Evolutionary conservation across 257 asterid species (phyloP), one percentile per base, ranked within the genome.

Genomic region (Cinchona pubescens): DNA sequence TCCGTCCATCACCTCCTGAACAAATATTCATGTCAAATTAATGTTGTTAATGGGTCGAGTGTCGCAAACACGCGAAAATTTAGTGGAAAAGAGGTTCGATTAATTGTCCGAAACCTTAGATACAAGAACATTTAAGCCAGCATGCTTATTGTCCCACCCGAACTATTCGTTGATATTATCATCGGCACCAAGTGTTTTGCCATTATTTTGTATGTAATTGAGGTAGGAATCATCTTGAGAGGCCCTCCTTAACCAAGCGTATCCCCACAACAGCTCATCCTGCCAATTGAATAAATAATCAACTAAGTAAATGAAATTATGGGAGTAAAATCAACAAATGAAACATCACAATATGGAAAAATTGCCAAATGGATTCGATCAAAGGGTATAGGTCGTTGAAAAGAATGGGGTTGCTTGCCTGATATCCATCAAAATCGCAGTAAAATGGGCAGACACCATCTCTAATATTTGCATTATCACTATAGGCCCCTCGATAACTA

Each of bases 231-330:
- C 90, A 73, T 82, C 82, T 23, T 85, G 86, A 8, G 99, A 78
- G 21, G 99, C 98, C 80, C 94, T 90, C 40, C 97, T 82, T 18
- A 95, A 80, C 99, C 99, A 95, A 46, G 97, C 97, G 75, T 98
- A 98, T 71, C 92, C 98, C 99, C 99, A 95, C 60, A 95, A 83
- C 92, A 95, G 82, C 56, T 95, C 99, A 82, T 95, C 99, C 99
- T 92, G 86, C 73, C 67, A 81, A 63, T 75, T 15, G 10, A 60
- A 13, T n/a, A 5, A 38, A 16, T 8, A 34, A 73, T 43, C 7
- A 37, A 42, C 16, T 53, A 38, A 48, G 42, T 18, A 6, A 65
- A 18, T n/a, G n/a, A n/a, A n/a, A n/a, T n/a, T n/a, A n/a, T n/a
- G n/a, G 51, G 14, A 46, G 5, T 37, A 2, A 19, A 13, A 25